Base-by-base conservation (phyloP, 1,284 basidiomycete genomes). In the Trametes hirsuta region DNA sequence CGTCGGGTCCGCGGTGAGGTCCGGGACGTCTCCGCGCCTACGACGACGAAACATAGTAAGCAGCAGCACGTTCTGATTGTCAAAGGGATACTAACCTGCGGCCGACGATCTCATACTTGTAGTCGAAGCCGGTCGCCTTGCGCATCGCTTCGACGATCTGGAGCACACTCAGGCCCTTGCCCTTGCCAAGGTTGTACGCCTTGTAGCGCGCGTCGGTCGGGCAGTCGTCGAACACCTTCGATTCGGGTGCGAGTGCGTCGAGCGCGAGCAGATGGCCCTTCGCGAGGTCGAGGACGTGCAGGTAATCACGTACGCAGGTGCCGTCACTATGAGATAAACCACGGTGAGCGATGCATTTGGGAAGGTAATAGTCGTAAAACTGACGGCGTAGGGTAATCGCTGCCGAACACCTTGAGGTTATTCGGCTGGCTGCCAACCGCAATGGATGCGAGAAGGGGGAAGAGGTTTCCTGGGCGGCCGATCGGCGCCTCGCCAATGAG, bases 121-220 rank as follows among this genome's bases (percentile, higher is more conserved):
- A 99, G 59, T 93, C 84, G 69, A 90, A 93, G 6, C 94, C 94
- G 34, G 92, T 94, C 1, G 94, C 94, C 75, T 93, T 92, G 68
- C 84, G 84, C 97, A 99, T 99, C 14, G 97, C 97, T 54, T 94
- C 92, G 58, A 98, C 85, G 75, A 99, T 98, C 74, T 97, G 87
- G 52, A 98, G 82, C 24, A 99, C 97, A 68, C 90, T 94, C 84
- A 95, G 88, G 42, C 97, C 97, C 59, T 86, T 84, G 42, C 97
- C 97, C 72, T 91, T 94, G 48, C 97, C 97, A 37, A 99, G 87
- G 78, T 99, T 99, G 82, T 96, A 99, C 12, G 94, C 94, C 75
- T 96, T 94, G 84, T 83, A 97, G 59, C 90, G 80, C 71, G 77
- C 83, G 10, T 82, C 78, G 10, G 79, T 75, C 55, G 79, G 77